phyloP scores from a whole-genome alignment of 345 rosid species.

The Populus tremula region DNA sequence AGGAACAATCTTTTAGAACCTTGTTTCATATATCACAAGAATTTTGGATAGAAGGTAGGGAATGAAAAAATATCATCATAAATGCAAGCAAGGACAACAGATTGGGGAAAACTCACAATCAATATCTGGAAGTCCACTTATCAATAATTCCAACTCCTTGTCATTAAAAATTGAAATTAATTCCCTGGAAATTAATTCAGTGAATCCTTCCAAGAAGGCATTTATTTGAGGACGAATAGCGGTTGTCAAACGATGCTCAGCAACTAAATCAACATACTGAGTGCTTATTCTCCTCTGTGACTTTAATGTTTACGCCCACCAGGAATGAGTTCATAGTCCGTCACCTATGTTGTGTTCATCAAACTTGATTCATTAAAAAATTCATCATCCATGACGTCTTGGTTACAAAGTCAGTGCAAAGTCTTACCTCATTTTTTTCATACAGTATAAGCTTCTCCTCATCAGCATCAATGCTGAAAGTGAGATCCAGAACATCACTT shows the following conservation, averaged over 20 bases:
- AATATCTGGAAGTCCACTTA: conserved; percentile 95
- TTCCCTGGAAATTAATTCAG: conserved; percentile 68
- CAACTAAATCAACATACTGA: conserved; percentile 84
- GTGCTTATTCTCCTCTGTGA: conserved; percentile 93
- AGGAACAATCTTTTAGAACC: conserved; percentile 10
- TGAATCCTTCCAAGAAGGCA: conserved; percentile 88
- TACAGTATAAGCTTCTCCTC: conserved; percentile 89
- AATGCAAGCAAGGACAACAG: conserved; percentile 3
- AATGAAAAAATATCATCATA: background rate
- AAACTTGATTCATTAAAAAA: background rate
- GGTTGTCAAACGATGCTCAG: conserved; percentile 88
- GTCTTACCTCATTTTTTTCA: conserved; percentile 67
- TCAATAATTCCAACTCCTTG: conserved; percentile 87
- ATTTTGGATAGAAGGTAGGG: background rate
- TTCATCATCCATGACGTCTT: background rate
- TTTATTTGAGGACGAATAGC: conserved; percentile 97
- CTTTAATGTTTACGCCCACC: conserved; percentile 89
- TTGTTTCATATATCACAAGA: background rate
- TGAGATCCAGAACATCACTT: conserved; percentile 74
- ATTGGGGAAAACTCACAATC: conserved; percentile 58
- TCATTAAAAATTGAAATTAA: conserved; percentile 85
- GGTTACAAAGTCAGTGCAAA: background rate
- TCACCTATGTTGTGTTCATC: conserved; percentile 53
- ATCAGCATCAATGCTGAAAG: conserved; percentile 96
- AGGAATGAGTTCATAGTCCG: conserved; percentile 87